Evolutionary conservation across 2,329 filamentous ascomycete species (phyloP).

Genomic region (Aspergillus terreus): DNA sequence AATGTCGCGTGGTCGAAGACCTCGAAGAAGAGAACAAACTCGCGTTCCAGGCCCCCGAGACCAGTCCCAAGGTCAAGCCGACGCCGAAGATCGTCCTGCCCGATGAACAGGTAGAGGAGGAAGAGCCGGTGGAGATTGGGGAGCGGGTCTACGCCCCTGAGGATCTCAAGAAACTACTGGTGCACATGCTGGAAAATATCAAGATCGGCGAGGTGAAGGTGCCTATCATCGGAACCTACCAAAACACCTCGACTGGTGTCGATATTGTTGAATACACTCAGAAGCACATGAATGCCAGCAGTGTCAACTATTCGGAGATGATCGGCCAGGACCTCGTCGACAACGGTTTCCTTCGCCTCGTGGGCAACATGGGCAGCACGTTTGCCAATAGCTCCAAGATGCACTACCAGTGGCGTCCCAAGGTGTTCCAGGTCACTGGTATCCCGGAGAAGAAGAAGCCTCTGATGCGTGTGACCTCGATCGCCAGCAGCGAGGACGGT

Average conservation of each 20-base stretch:
- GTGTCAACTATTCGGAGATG: constrained; percentile 83
- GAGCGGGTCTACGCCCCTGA: constrained; percentile 82
- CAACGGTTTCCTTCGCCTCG: constrained; percentile 79
- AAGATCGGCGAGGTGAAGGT: constrained; percentile 90
- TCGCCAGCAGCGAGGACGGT: constrained; percentile 57
- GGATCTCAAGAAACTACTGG: constrained; percentile 84
- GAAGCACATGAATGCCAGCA: constrained; percentile 77
- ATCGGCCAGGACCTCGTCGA: constrained; percentile 90
- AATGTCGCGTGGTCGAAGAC: constrained; percentile 92
- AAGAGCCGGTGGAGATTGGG: constrained; percentile 82
- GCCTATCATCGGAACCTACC: constrained; percentile 89
- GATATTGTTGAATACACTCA: constrained; percentile 97
- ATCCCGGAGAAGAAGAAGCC: constrained; percentile 81
- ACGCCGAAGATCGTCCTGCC: constrained; percentile 79
- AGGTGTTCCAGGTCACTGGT: constrained; percentile 82
- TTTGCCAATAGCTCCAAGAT: constrained; percentile 97
- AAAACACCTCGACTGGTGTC: constrained; percentile 84
- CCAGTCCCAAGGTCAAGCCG: constrained; percentile 59
- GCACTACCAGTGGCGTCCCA: constrained; percentile 96
- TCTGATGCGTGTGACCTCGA: constrained; percentile 70
- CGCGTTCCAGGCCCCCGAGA: constrained; percentile 82
- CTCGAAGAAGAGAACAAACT: constrained; percentile 98
- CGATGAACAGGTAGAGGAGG: constrained; percentile 63
- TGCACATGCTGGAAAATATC: constrained; percentile 81
- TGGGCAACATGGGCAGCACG: constrained; percentile 90